These are phyloP conservation scores for Acacia melanoxylon DNA, from an alignment of 306 rosid species.

Conservation along the genomic window DNA sequence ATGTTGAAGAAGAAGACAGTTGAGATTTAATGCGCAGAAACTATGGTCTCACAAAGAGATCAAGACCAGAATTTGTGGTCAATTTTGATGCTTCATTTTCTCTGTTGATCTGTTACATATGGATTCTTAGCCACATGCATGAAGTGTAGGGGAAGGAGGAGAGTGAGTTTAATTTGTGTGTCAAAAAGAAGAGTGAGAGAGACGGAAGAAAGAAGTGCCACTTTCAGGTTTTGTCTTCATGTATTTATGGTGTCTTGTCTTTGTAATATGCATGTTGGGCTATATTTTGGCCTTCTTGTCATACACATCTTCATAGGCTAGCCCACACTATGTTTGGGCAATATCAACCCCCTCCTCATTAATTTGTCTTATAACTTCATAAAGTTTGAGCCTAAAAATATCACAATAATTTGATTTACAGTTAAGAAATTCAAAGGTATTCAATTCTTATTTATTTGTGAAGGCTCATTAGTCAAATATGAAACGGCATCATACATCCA, in stretches of 20 bases:
- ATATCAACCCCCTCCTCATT: background rate
- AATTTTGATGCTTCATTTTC: background rate
- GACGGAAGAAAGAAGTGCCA: slow-evolving; percentile 13
- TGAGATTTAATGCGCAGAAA: slow-evolving; percentile 1
- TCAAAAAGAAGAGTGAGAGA: background rate
- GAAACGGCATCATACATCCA: background rate
- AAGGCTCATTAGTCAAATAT: no score
- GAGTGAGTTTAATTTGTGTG: background rate
- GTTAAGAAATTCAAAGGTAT: background rate
- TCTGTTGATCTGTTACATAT: background rate
- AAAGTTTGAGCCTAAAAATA: background rate
- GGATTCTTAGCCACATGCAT: background rate
- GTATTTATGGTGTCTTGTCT: slow-evolving; percentile 9
- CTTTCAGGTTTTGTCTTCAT: slow-evolving; percentile 25
- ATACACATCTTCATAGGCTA: background rate
- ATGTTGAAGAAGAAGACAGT: slow-evolving; percentile 1
- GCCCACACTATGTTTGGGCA: slow-evolving; percentile 20
- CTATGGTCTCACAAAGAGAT: slow-evolving; percentile 14
- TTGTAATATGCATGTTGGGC: slow-evolving; percentile 7
- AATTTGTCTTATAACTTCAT: background rate
- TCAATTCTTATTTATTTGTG: no score
- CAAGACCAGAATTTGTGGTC: slow-evolving; percentile 23
- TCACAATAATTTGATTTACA: background rate
- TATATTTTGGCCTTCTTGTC: slow-evolving; percentile 12
- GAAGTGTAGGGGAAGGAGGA: background rate